Evolutionary conservation across 1,284 basidiomycete genomes (phyloP).

Genomic region (Phenoliferia sp.): DNA sequence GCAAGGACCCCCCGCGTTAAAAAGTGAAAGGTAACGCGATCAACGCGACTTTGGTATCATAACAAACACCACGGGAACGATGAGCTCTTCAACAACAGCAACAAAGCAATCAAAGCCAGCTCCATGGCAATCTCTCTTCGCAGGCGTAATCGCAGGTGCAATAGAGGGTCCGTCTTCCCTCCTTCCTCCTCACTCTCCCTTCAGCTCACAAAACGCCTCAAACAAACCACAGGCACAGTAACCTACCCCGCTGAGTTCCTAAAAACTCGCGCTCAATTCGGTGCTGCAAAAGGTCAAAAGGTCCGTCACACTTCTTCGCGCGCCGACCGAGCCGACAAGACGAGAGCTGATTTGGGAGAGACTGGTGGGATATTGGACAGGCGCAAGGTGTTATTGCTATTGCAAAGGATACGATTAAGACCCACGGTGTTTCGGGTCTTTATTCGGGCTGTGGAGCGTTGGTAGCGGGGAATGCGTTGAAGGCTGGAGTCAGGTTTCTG

Average conservation of each 20-base stretch:
- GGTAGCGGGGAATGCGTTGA: slow-evolving; percentile 80
- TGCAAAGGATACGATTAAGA: slow-evolving; percentile 39
- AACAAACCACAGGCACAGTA: slow-evolving; percentile 41
- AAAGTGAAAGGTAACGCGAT: too few species aligned
- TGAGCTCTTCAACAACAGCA: neutral
- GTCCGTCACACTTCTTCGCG: neutral
- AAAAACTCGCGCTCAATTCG: slow-evolving; percentile 31
- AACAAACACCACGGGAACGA: too few species aligned
- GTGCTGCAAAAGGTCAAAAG: slow-evolving; percentile 12
- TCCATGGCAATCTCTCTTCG: slow-evolving; percentile 51
- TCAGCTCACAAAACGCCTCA: neutral
- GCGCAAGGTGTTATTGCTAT: slow-evolving; percentile 42
- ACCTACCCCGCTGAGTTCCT: slow-evolving; percentile 77
- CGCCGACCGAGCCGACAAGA: neutral
- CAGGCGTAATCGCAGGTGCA: slow-evolving; percentile 89
- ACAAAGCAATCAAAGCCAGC: neutral
- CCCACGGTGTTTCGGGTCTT: slow-evolving; percentile 41
- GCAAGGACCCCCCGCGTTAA: too few species aligned
- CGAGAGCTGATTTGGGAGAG: neutral
- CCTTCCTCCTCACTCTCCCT: neutral
- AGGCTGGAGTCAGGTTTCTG: slow-evolving; percentile 91
- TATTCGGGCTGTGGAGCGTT: slow-evolving; percentile 53
- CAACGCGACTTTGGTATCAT: too few species aligned
- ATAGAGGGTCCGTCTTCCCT: slow-evolving; percentile 57
- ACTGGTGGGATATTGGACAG: slow-evolving; percentile 22